Evolutionary conservation across 441 rosid species (phyloP), one percentile per base, ranked within the genome.

Genomic region (Erysimum cheiri): DNA sequence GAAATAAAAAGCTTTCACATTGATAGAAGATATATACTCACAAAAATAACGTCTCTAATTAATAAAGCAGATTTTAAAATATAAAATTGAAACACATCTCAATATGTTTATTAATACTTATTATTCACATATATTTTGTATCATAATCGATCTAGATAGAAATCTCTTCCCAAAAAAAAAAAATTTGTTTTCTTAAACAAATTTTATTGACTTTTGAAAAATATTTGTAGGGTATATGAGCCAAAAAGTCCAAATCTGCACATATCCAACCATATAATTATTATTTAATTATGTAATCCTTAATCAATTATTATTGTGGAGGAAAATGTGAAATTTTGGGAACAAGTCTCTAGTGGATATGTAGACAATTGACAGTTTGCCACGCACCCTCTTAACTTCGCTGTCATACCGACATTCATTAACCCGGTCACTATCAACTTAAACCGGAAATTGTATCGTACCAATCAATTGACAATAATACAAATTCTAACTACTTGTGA

Each of bases 1-100:
- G 24, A 33, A 8, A 14, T n/a, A 48, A 48, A 48, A 64, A n/a
- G 35, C 46, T 64, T 64, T 36, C 26, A 17, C 56, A 19, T 62
- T 46, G 54, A 49, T 44, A 22, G 46, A 35, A 17, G 22, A 64
- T 12, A 19, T 0, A 19, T n/a, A 64, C 46, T 49, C 43, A 28
- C 55, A 7, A 8, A 15, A 8, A 32, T 32, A 9, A 33, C 26
- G 60, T 14, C 39, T 33, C 24, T 11, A 28, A 28, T 52, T 12
- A 28, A 46, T 17, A 15, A 46, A 13, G 17, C n/a, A 5, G 3
- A n/a, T 3, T 39, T 11, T 3, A 5, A 4, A 29, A 29, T 1
- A 29, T 3, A 29, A 29, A 29, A 29, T 29, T 5, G 46, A 41
- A 41, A n/a, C 8, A 41, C 46, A n/a, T 41, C 17, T 13, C 12